Evolutionary conservation across 768 basidiomycete genomes (phyloP), one percentile per base, ranked within the genome.

Genomic region (Boletus edulis): DNA sequence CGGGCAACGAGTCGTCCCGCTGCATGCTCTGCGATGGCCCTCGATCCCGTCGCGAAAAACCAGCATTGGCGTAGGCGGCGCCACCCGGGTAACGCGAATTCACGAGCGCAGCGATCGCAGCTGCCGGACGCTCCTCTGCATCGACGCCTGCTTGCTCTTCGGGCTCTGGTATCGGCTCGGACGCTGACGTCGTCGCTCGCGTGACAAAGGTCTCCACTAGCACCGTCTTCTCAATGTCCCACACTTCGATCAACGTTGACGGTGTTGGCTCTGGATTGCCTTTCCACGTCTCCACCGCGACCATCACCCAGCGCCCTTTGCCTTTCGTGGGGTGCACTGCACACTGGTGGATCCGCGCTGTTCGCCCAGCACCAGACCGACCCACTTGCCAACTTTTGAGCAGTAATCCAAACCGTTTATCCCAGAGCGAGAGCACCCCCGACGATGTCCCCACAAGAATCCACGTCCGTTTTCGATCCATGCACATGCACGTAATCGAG

Each of bases 351-450:
- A 95, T 81, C 37, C 83, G 80, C 3, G 78, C 79, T 8, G 78
- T 75, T 38, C 76, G 72, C 3, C 82, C 82, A 3, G 75, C 74
- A 12, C 78, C 75, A 4, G 81, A 77, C 7, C 77, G 76, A 11
- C 85, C 85, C 8, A 85, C 85, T 63, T 85, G 83, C 95, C 96
- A 98, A 56, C 86, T 91, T 68, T 89, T 90, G 59, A 98, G 77
- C 5, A 89, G 75, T 18, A 98, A 75, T 1, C 95, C 94, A 61
- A 98, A 99, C 11, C 96, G 87, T 41, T 93, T 84, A 73, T 99
- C 97, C 94, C 95, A 99, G 3, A 99, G 78, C 0, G 90, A 85
- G 13, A 98, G 73, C 14, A 88, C 83, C 6, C 96, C 97, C 2
- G 81, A 83, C 3, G 88, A 83, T 1, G 96, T 97, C 3, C 92